phyloP scores from a whole-genome alignment of 2,329 filamentous ascomycete species.

The Tolypocladium ophioglossoides region DNA sequence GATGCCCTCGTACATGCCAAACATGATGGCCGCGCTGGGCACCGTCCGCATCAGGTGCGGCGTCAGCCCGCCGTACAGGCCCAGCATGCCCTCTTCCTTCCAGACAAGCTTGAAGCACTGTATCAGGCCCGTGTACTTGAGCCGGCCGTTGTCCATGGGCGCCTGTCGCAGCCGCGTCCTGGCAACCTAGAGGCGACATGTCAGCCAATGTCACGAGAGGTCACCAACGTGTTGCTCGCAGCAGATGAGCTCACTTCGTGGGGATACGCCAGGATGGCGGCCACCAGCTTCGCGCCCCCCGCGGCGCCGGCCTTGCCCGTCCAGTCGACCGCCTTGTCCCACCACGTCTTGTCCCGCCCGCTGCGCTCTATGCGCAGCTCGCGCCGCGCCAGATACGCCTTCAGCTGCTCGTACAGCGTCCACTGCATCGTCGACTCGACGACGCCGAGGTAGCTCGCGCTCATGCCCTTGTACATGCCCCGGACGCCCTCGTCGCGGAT shows the following conservation, averaged over 20 bases:
- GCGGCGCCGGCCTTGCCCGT: conserved; percentile 70
- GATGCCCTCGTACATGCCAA: conserved; percentile 69
- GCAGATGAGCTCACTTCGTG: conserved; percentile 58
- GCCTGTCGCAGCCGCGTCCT: conserved; percentile 78
- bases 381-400: conserved; percentile 56
- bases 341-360: conserved; percentile 54
- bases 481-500: conserved; percentile 68
- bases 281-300: conserved; percentile 75
- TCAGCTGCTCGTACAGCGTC: conserved; percentile 91
- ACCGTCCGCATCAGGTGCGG: conserved; percentile 87
- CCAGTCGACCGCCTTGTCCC: conserved; percentile 69
- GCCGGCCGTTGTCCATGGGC: conserved; percentile 57
- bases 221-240: background rate
- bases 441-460: conserved; percentile 83
- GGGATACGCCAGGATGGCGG: conserved; percentile 78
- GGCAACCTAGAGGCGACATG: conserved; percentile 46
- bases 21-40: conserved; percentile 91
- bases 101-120: conserved; percentile 85
- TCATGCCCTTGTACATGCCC: conserved; percentile 83
- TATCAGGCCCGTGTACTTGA: conserved; percentile 79
- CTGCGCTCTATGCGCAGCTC: conserved; percentile 45
- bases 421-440: conserved; percentile 86
- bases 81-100: conserved; percentile 78
- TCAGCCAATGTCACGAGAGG: background rate
- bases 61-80: conserved; percentile 82